Base-by-base conservation (phyloP, 768 basidiomycete genomes). In the Exidia glandulosa region DNA sequence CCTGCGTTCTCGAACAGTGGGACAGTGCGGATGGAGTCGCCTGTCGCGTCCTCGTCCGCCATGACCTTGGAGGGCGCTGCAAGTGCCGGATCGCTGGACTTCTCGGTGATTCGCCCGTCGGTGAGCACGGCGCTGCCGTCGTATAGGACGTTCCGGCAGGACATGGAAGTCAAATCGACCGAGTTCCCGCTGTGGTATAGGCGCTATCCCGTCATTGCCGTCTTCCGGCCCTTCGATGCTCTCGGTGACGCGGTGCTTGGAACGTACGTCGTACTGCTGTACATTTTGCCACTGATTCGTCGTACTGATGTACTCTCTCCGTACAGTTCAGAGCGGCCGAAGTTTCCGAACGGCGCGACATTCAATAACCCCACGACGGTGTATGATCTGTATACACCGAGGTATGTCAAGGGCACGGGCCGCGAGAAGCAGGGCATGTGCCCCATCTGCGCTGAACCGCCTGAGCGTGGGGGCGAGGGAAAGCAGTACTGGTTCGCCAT, bases 341-440 rank as follows among this genome's bases (percentile, higher is more conserved):
- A 31, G 27, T 13, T 14, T 14, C 50, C 50, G 25, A 27, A 6
- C 3, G 50, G 50, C 25, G 85, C 84, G 2, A 72, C 63, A 1
- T 82, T 81, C 63, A 88, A 90, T 60, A 72, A 77, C 31, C 85
- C 88, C 1, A 79, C 84, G 25, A 71, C 74, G 56, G 69, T 77
- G 2, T 72, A 84, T 48, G 89, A 91, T 66, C 73, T 92, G 10
- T 92, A 92, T 65, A 88, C 86, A 0, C 87, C 90, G 7, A 78
- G 90, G 13, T 87, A 87, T 64, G 85, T 87, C 48, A 83, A 79
- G 64, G 89, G 89, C 2, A 78, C 74, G 56, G 88, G 87, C 4
- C 68, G 72, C 1, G 78, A 80, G 2, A 91, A 91, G 71, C 79
- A 84, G 0, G 90, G 88, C 2, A 68, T 90, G 34, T 92, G 90